A percentile compares a stretch with the other conserved stretches of the same genome.
Evolutionary conservation across 495 filamentous ascomycete species (phyloP).

Genomic region (Jackrogersella multiformis): DNA sequence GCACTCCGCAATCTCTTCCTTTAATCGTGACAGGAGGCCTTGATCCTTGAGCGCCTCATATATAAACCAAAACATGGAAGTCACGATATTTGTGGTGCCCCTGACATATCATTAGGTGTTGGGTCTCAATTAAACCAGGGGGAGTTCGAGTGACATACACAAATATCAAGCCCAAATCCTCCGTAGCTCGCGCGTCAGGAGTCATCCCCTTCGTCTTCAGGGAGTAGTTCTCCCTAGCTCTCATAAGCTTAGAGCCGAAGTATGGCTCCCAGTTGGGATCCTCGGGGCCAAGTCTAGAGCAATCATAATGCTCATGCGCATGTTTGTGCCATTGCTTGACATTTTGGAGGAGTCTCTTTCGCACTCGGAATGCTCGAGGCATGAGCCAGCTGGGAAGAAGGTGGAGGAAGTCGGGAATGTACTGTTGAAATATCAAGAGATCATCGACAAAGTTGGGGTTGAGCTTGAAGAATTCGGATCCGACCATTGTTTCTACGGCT

Average conservation of each 20-base stretch:
- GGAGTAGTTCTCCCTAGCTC: slow-evolving; percentile 9
- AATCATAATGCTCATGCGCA: slow-evolving; percentile 26
- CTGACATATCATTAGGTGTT: background rate
- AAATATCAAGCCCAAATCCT: slow-evolving; percentile 39
- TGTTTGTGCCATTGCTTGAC: slow-evolving; percentile 25
- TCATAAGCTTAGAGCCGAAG: slow-evolving; percentile 29
- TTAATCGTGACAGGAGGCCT: slow-evolving; percentile 5
- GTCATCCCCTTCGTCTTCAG: slow-evolving; percentile 9
- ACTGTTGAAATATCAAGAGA: slow-evolving; percentile 25
- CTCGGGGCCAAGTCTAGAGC: background rate
- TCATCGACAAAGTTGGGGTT: slow-evolving; percentile 32
- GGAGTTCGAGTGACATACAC: no score
- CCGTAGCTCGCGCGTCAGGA: slow-evolving; percentile 12
- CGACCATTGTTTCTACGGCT: slow-evolving; percentile 40
- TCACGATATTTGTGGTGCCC: slow-evolving; percentile 23
- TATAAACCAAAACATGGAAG: slow-evolving; percentile 30
- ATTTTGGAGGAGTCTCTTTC: slow-evolving; percentile 9
- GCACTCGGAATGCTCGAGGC: slow-evolving; percentile 8
- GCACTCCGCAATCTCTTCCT: slow-evolving; percentile 16
- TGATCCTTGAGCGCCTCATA: slow-evolving; percentile 22
- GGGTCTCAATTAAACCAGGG: no score
- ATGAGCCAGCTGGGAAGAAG: slow-evolving; percentile 33
- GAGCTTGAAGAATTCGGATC: slow-evolving; percentile 35
- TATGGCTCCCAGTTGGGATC: slow-evolving; percentile 39
- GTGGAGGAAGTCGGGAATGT: slow-evolving; percentile 17